Evolutionary conservation across 345 rosid genomes (phyloP), one percentile per base, ranked within the genome.

Genomic region (Populus deltoides): DNA sequence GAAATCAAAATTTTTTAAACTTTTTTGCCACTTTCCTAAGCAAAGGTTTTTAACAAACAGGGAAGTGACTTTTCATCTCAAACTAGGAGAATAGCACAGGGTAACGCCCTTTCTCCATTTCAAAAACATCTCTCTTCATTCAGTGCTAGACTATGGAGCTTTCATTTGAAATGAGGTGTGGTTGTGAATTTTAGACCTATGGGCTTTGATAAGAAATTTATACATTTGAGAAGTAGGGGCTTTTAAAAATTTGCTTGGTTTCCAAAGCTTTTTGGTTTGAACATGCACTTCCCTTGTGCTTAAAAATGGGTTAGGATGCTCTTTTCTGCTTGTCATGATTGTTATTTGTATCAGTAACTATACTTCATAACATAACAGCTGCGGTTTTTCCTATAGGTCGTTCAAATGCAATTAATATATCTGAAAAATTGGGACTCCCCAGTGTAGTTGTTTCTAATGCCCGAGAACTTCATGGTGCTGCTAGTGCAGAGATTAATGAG

Each of bases 401-500:
- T 53, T 95, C 99, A 43, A 93, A 92, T 87, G 99, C 97, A 29
- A 92, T 93, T 74, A 90, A 88, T 84, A 88, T 95, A 78, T 92
- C 97, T n/a, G 92, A 90, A 82, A 90, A 92, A 81, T 83, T 95
- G 83, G 97, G 97, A 80, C 86, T 95, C 51, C 90, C 93, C 35
- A 55, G 81, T 75, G 80, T 39, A 55, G 82, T 92, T 74, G 80
- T 93, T 33, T 73, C 75, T 49, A 75, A 83, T 84, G 91, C 98
- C 53, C 90, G 90, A 69, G 87, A 88, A 76, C 81, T 90, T 49
- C 89, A 90, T 77, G 98, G 97, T 76, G 79, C 90, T 81, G 92
- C 93, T 80, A 91, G 93, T 85, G 90, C 92, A 33, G 97, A 96
- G 90, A 93, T 93, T 78, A 90, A 96, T 78, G 90, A 88, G 92